Evolutionary conservation across 768 basidiomycete species (phyloP).

Genomic region (Calocybe indica): DNA sequence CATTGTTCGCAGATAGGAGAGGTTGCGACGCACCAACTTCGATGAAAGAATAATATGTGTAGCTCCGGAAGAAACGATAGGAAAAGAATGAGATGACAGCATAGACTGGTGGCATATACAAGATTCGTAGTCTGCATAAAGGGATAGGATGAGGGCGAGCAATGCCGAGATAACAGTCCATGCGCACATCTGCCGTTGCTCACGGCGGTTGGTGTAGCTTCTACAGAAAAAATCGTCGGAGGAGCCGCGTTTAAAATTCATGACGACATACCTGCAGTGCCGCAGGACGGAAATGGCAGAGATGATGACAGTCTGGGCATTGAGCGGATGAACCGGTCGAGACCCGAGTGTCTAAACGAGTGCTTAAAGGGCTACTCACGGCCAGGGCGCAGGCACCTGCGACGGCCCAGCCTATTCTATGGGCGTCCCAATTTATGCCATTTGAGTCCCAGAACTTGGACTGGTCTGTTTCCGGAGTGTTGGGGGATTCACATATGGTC

Average conservation of each 20-base stretch:
- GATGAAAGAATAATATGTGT: slow-evolving; percentile 47
- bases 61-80: slow-evolving; percentile 77
- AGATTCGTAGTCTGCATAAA: slow-evolving; percentile 54
- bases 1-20: not conserved
- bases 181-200: slow-evolving; percentile 78
- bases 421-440: slow-evolving; percentile 51
- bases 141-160: slow-evolving; percentile 1
- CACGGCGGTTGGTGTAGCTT: slow-evolving; percentile 61
- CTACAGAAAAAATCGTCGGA: slow-evolving; percentile 27
- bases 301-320: slow-evolving; percentile 53
- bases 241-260: not conserved
- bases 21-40: slow-evolving; percentile 28
- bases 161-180: slow-evolving; percentile 1
- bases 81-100: slow-evolving; percentile 82
- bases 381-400: slow-evolving; percentile 54
- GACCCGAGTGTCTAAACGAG: too few relatives aligned
- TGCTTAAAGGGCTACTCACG: slow-evolving; percentile 25
- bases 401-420: slow-evolving; percentile 71
- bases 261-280: slow-evolving; percentile 54
- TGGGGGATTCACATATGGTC: slow-evolving; percentile 39
- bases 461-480: slow-evolving; percentile 48
- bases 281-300: slow-evolving; percentile 47
- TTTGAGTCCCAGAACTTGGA: slow-evolving; percentile 53
- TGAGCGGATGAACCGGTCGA: not conserved
- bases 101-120: slow-evolving; percentile 83